Evolutionary conservation across 1,284 basidiomycete species (phyloP), one percentile per base, ranked within the genome.

Genomic region (Leccinum cinnamomeum): DNA sequence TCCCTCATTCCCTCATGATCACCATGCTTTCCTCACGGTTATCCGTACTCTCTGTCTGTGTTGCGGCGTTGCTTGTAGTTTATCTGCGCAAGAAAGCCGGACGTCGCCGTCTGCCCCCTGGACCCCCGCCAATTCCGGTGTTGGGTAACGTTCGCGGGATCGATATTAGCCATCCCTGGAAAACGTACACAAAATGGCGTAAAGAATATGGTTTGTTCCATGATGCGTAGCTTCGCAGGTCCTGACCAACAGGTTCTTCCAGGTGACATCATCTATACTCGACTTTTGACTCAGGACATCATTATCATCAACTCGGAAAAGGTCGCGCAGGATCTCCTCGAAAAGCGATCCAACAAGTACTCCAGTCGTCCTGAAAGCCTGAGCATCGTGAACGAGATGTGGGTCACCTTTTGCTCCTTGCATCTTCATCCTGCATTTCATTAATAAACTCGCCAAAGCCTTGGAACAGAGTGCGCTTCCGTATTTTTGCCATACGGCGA

Each of bases 291-390:
- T 7, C 46, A 64, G 61, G 62, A 62, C 58, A 61, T 65, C 59
- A 55, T 67, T 41, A 20, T 73, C 7, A 60, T 71, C 7, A 74
- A 71, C 53, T 74, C 70, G 2, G 70, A 74, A 41, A 60, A 61
- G 59, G 57, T 63, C 57, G 72, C 72, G 0, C 63, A 62, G 2
- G 71, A 66, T n/a, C 68, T 74, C 10, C 64, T 71, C 25, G 64
- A 62, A 20, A 53, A 55, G 30, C 62, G 62, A 5, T 71, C 70
- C 12, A n/a, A 20, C 3, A 46, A 20, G 16, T 46, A 46, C 18
- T 46, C 44, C 11, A 6, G 44, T 46, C 44, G 44, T 1, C 44
- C 44, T 46, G 44, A 46, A n/a, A 46, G 44, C 18, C n/a, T 46
- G 7, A 16, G n/a, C n/a, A n/a, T n/a, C 41, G 7, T 44, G 41